Percentiles rank a stretch among this genome's conserved stretches.
phyloP scores from a whole-genome alignment of 495 filamentous ascomycete genomes.

The Astrothelium macrocarpum region DNA sequence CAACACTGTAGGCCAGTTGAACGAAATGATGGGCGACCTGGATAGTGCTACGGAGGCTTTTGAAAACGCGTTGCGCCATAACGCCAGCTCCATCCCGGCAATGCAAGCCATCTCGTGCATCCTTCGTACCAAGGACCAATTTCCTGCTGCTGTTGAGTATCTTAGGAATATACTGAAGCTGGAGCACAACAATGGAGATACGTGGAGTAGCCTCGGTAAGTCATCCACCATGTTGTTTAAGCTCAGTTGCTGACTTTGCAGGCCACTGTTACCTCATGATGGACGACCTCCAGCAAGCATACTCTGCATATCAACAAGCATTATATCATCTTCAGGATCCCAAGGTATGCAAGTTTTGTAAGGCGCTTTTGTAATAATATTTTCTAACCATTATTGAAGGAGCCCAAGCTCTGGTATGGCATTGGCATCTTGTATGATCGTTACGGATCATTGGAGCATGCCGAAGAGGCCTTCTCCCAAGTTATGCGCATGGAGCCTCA shows the following conservation, averaged over 20 bases:
- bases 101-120: conserved; percentile 94
- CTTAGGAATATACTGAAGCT: conserved; percentile 85
- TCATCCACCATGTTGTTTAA: conserved; percentile 2
- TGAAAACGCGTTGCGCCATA: conserved; percentile 77
- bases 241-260: conserved; percentile 21
- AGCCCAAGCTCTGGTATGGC: conserved; percentile 97
- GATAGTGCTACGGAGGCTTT: conserved; percentile 84
- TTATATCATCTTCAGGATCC: conserved; percentile 89
- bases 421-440: conserved; percentile 97
- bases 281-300: conserved; percentile 96
- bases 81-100: conserved; percentile 79
- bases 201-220: conserved; percentile 88
- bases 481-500: conserved; percentile 98
- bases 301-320: conserved; percentile 94
- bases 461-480: conserved; percentile 96
- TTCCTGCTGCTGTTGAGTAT: conserved; percentile 88
- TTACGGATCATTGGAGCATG: conserved; percentile 94
- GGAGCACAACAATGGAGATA: conserved; percentile 81
- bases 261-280: conserved; percentile 98
- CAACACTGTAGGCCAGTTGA: conserved; percentile 54
- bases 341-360: conserved; percentile 51
- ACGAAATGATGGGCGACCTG: conserved; percentile 80
- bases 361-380: conserved; percentile 3
- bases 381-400: conserved; percentile 41
- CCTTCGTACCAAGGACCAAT: conserved; percentile 82